Evolutionary conservation across 768 basidiomycete genomes (phyloP), one percentile per base, ranked within the genome.

Genomic region (Termitomyces sp.): DNA sequence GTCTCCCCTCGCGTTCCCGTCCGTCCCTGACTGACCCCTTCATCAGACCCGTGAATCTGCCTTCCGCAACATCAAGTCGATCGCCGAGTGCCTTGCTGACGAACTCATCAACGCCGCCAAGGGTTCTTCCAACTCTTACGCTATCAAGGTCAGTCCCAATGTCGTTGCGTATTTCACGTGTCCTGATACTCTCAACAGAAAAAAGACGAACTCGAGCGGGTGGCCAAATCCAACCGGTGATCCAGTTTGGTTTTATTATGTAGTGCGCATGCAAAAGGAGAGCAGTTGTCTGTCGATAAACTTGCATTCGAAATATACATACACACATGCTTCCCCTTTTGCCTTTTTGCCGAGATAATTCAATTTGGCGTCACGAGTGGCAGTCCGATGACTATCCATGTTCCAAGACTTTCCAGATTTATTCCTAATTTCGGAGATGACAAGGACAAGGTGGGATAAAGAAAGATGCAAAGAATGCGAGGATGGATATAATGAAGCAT

Each of bases 151-250:
- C 48, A 49, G 77, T 68, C 35, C 35, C 23, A n/a, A 5, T 46
- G 32, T 38, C 33, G 59, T 20, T 55, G 16, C 16, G 50, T 32
- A 12, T 54, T 35, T 38, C 38, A 32, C 13, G 20, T 20, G 32
- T 33, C 10, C 36, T 53, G 30, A 54, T 44, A 55, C 48, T 63
- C 40, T 5, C 6, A 32, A 68, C 71, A 92, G 93, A 95, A 95
- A 92, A 97, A 95, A 82, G 95, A 98, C 77, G 96, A 99, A 78
- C 87, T 99, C 65, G 96, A 99, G 83, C 95, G 96, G 83, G 97
- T 99, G 59, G 97, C 97, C 82, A 98, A 98, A 82, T 97, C 95
- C 78, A 99, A 99, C 83, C 93, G 96, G 86, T 99, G 86, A 93
- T 88, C 57, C 47, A 62, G 64, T 53, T 61, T 65, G 57, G 47